These are phyloP conservation scores for Diplodia sapinea DNA, from an alignment of 2,329 filamentous ascomycete genomes.

Conservation along the genomic window DNA sequence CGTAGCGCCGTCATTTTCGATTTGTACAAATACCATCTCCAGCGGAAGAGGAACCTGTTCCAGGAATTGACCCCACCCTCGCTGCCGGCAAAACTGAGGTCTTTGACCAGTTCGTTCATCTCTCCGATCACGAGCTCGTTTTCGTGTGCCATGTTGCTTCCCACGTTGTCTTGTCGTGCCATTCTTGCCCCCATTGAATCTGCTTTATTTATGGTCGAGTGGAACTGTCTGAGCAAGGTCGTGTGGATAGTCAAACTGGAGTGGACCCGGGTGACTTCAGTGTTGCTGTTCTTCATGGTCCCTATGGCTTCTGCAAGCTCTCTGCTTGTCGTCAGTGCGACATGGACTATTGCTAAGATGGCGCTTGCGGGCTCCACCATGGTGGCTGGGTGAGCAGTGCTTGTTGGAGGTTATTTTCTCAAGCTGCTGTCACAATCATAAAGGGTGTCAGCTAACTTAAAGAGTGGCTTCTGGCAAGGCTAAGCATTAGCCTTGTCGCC, in stretches of 20 bases:
- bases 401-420: background rate
- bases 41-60: background rate
- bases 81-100: background rate
- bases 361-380: background rate
- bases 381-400: background rate
- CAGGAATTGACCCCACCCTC: background rate
- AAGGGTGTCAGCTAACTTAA: background rate
- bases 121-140: background rate
- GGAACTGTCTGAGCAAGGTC: background rate
- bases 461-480: background rate
- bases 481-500: background rate
- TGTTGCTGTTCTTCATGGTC: background rate
- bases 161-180: background rate
- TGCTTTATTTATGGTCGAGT: background rate
- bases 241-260: background rate
- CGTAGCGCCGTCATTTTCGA: background rate
- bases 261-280: background rate
- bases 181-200: background rate
- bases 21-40: background rate
- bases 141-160: background rate
- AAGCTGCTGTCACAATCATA: background rate
- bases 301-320: background rate
- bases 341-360: background rate
- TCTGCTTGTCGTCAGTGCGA: background rate
- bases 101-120: background rate